Percentiles rank a stretch among this genome's conserved stretches.
These are phyloP conservation scores for Panaeolus papilionaceus DNA, from an alignment of 768 basidiomycete genomes.

Conservation along the genomic window DNA sequence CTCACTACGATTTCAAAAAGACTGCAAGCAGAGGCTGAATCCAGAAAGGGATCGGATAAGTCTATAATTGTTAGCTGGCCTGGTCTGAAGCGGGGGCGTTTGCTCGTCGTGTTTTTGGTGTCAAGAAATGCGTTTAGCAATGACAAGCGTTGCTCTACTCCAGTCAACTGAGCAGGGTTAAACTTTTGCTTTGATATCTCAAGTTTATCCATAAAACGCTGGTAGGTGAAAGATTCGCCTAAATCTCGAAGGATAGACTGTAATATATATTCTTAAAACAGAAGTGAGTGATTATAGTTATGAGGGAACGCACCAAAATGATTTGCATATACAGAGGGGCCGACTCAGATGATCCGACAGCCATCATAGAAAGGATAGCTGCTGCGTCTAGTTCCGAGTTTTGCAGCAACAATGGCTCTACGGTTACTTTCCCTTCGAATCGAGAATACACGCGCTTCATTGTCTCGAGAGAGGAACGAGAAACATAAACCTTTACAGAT, in stretches of 20 bases:
- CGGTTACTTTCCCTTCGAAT: conserved; percentile 53
- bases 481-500: conserved; percentile 59
- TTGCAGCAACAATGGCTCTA: conserved; percentile 60
- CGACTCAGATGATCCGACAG: conserved; percentile 62
- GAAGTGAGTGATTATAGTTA: not conserved
- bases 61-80: conserved; percentile 74
- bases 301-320: conserved; percentile 54
- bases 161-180: conserved; percentile 59
- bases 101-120: conserved; percentile 12
- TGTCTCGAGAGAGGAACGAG: conserved; percentile 63
- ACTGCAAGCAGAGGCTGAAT: conserved; percentile 68
- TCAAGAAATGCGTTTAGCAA: conserved; percentile 65
- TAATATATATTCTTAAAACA: conserved; percentile 8
- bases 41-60: conserved; percentile 76
- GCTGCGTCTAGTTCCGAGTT: conserved; percentile 70
- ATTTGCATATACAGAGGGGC: conserved; percentile 76
- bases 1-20: conserved; percentile 74
- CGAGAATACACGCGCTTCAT: conserved; percentile 63
- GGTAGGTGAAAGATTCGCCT: conserved; percentile 63
- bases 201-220: conserved; percentile 53
- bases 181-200: conserved; percentile 55
- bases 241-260: conserved; percentile 68
- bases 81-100: conserved; percentile 48
- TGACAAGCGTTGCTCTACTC: conserved; percentile 68
- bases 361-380: conserved; percentile 80